These are phyloP conservation scores for Nelumbo lutea DNA, from an alignment of 164 flowering plant genomes.

Conservation along the genomic window DNA sequence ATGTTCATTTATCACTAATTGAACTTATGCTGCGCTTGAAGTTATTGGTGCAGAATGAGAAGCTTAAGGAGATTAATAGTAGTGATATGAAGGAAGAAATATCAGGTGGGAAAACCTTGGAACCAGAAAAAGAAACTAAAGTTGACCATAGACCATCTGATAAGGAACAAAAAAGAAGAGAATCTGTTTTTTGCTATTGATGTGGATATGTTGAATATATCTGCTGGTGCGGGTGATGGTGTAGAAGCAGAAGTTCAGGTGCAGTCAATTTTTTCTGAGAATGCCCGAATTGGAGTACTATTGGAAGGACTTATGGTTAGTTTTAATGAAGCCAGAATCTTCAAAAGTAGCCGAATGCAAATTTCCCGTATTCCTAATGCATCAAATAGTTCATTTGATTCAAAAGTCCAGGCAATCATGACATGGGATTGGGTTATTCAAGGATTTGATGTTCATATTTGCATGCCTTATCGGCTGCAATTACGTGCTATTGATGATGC, in stretches of 20 bases:
- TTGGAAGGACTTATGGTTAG: slow-evolving; percentile 85
- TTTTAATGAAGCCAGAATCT: slow-evolving; percentile 63
- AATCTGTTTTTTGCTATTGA: slow-evolving; percentile 89
- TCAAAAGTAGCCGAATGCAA: slow-evolving; percentile 94
- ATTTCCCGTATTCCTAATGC: slow-evolving; percentile 81
- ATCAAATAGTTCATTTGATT: slow-evolving; percentile 39
- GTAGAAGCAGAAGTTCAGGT: slow-evolving; percentile 58
- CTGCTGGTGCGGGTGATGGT: slow-evolving; percentile 85
- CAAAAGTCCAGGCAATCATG: slow-evolving; percentile 33
- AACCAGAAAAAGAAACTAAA: slow-evolving; percentile 35
- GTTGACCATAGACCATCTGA: slow-evolving; percentile 37
- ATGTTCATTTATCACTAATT: slow-evolving; percentile 71
- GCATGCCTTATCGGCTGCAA: slow-evolving; percentile 89
- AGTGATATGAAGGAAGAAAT: slow-evolving; percentile 25
- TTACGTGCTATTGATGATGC: slow-evolving; percentile 98
- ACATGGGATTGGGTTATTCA: slow-evolving; percentile 97
- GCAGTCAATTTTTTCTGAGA: slow-evolving; percentile 81
- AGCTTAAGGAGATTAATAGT: slow-evolving; percentile 37
- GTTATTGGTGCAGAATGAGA: slow-evolving; percentile 48
- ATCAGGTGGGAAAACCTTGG: slow-evolving; percentile 23
- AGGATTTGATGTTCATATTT: slow-evolving; percentile 90
- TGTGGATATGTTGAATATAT: slow-evolving; percentile 75
- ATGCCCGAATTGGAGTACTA: slow-evolving; percentile 91
- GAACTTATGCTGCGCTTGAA: slow-evolving; percentile 71
- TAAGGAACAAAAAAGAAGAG: slow-evolving; percentile 57